These are phyloP conservation scores for Penicillium hordei DNA, from an alignment of 2,329 filamentous ascomycete genomes.

Conservation along the genomic window DNA sequence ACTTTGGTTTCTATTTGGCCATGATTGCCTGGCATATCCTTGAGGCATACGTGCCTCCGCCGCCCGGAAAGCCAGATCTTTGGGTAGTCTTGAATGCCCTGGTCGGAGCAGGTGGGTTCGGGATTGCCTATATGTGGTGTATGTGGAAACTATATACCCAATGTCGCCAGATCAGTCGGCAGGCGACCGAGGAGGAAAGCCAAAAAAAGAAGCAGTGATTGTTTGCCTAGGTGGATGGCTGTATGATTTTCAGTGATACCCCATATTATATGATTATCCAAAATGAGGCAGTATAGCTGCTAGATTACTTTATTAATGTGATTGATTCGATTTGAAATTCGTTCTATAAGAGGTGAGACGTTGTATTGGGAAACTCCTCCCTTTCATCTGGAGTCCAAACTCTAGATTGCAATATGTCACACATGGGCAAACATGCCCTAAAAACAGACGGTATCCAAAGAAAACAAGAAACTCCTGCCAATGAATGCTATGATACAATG, in stretches of 20 bases:
- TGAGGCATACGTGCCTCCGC: conserved; percentile 68
- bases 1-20: conserved; percentile 70
- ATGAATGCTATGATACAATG: conserved; percentile 27
- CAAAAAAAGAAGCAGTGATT: conserved; percentile 39
- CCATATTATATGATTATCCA: conserved; percentile 16
- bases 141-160: conserved; percentile 59
- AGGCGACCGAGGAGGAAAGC: conserved; percentile 25
- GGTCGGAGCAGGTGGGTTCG: conserved; percentile 80
- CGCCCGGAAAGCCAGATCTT: conserved; percentile 78
- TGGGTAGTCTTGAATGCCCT: conserved; percentile 93
- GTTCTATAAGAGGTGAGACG: conserved; percentile 17
- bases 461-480: conserved; percentile 18
- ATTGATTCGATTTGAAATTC: background rate
- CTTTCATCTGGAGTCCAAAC: conserved; percentile 3
- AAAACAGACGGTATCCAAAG: conserved; percentile 8
- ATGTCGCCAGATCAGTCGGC: conserved; percentile 29
- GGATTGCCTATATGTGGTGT: conserved; percentile 89
- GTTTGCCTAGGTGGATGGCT: conserved; percentile 2
- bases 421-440: conserved; percentile 6
- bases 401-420: conserved; percentile 9
- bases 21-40: conserved; percentile 81
- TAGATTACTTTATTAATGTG: conserved; percentile 8
- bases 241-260: conserved; percentile 31
- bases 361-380: conserved; percentile 12
- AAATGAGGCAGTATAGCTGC: conserved; percentile 6